Conservation (phyloP, 148 eudicot species). For the Dianthus caryophyllus region DNA sequence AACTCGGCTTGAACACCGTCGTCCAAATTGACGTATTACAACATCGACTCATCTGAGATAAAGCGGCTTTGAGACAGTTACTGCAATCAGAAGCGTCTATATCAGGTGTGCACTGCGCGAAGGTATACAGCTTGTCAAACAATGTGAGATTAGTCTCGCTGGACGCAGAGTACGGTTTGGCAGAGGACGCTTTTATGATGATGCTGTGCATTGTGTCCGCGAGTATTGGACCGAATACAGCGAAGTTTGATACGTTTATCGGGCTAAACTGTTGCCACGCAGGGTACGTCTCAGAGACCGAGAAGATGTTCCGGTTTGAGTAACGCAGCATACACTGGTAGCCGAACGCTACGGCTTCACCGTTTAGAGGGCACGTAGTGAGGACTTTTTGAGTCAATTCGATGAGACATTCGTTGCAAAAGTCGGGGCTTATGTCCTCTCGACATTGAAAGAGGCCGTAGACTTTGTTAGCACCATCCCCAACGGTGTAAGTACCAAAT, state of each 20-base stretch:
- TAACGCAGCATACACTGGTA: conserved; percentile 24
- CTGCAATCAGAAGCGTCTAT: neutral
- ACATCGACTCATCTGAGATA: neutral
- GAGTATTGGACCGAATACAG: neutral
- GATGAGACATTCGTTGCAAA: conserved; percentile 4
- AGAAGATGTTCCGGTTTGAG: conserved; percentile 8
- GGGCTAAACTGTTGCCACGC: neutral
- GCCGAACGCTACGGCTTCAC: conserved; percentile 15
- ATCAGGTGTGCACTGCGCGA: conserved; percentile 11
- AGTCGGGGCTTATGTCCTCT: neutral
- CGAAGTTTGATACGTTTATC: neutral
- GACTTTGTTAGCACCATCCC: conserved; percentile 7
- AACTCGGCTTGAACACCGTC: neutral
- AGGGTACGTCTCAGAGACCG: neutral
- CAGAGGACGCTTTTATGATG: neutral
- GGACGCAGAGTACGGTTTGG: neutral
- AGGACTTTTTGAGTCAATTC: neutral
- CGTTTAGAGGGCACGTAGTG: conserved; percentile 12
- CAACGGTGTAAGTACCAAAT: neutral
- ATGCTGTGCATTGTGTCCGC: neutral
- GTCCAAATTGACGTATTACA: neutral
- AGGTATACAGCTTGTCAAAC: conserved; percentile 1
- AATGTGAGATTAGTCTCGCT: neutral
- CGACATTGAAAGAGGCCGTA: conserved; percentile 17
- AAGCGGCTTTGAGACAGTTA: neutral